These are phyloP conservation scores for Maudiozyma humilis DNA, from an alignment of 1,139 yeast genomes.

Conservation along the genomic window DNA sequence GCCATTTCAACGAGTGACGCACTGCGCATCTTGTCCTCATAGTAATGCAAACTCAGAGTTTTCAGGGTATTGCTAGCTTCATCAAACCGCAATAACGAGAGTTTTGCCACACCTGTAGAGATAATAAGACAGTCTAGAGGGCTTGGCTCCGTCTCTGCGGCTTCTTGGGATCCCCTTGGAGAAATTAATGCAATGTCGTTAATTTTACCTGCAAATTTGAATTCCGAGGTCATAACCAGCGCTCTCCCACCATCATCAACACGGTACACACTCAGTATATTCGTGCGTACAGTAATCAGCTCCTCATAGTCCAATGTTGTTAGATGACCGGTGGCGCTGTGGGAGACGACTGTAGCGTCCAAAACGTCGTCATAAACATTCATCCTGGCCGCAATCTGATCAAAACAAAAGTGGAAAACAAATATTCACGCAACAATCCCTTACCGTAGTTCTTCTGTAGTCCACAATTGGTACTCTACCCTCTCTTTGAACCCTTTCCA, in stretches of 20 bases:
- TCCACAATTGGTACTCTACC: no score
- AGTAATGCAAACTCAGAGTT: constrained; percentile 78
- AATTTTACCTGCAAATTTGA: constrained; percentile 62
- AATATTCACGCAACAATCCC: no score
- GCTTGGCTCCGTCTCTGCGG: constrained; percentile 25
- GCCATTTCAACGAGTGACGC: constrained; percentile 40
- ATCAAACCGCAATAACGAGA: constrained; percentile 73
- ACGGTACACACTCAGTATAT: constrained; percentile 61
- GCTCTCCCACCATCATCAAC: constrained; percentile 32
- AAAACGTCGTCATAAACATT: constrained; percentile 75
- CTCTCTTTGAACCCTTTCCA: no score
- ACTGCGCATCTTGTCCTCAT: constrained; percentile 59
- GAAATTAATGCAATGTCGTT: constrained; percentile 49
- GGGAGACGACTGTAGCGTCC: constrained; percentile 68
- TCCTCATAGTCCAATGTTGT: constrained; percentile 44
- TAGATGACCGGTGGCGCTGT: constrained; percentile 55
- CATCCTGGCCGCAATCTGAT: constrained; percentile 36
- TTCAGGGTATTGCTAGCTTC: constrained; percentile 41
- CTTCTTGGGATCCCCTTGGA: constrained; percentile 31
- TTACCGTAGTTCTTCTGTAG: no score
- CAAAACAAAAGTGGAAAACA: no score
- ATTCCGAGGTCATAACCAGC: constrained; percentile 55
- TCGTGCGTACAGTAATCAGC: constrained; percentile 63
- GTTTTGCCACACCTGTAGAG: constrained; percentile 67
- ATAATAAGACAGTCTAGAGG: constrained; percentile 56